A percentile compares a stretch with the other conserved stretches of the same genome.
phyloP scores from a whole-genome alignment of 2,329 filamentous ascomycete species.

The Cryphonectria radicalis region DNA sequence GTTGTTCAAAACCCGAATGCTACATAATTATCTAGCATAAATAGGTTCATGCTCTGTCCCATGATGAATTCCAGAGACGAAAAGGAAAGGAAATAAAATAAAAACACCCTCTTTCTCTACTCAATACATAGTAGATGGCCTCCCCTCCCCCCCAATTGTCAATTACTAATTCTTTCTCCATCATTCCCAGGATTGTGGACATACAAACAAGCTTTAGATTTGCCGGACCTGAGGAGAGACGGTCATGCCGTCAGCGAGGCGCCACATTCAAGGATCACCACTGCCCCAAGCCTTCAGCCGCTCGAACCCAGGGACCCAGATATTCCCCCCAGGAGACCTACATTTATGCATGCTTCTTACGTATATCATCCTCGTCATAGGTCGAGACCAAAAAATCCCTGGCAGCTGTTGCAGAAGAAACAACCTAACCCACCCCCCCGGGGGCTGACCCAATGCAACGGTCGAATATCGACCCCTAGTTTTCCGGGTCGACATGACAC shows the following conservation, averaged over 20 bases:
- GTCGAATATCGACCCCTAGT: not conserved
- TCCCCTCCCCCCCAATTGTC: not conserved
- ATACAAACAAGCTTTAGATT: not conserved
- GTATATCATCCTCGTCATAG: not conserved
- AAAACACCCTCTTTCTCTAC: not conserved
- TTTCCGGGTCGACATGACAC: not conserved
- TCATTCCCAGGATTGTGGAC: not conserved
- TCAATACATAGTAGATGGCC: not conserved
- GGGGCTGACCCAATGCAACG: not conserved
- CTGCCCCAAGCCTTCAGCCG: not conserved
- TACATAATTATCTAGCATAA: not conserved
- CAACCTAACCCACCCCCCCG: not conserved
- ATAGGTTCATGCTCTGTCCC: not conserved
- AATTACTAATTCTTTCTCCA: not conserved
- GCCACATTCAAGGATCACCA: not conserved
- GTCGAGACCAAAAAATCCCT: not conserved
- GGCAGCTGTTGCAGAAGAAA: not conserved
- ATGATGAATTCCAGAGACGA: not conserved
- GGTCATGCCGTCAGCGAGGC: not conserved
- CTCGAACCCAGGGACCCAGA: not conserved
- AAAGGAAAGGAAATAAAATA: too few relatives aligned
- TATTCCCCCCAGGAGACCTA: not conserved
- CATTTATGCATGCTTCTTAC: conserved; percentile 2
- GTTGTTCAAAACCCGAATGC: not conserved
- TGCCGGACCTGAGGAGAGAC: not conserved